Evolutionary conservation across 148 eudicot genomes (phyloP).

Genomic region (Diospyros lotus): DNA sequence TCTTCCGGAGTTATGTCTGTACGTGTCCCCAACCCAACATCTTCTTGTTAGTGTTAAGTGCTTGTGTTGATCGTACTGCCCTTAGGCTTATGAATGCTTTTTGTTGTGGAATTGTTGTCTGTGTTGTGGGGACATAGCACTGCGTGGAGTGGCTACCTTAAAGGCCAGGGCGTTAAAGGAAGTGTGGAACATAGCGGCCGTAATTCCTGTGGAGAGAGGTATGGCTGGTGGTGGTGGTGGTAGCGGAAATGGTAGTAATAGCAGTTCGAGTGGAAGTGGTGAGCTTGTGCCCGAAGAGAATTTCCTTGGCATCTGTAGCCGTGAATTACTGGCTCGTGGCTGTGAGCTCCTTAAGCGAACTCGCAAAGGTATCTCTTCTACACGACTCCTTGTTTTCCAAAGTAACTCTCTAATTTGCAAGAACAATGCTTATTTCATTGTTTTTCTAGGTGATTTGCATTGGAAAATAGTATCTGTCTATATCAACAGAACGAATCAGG

Average conservation of each 20-base stretch:
- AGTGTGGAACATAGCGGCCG: slow-evolving; percentile 89
- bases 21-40: too few species aligned
- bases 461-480: slow-evolving; percentile 97
- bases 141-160: slow-evolving; percentile 87
- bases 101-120: background rate
- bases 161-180: slow-evolving; percentile 94
- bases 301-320: slow-evolving; percentile 71
- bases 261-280: slow-evolving; percentile 68
- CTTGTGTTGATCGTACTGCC: background rate
- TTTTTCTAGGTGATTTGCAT: slow-evolving; percentile 81
- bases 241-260: slow-evolving; percentile 21
- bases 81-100: background rate
- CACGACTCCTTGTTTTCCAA: background rate
- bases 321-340: slow-evolving; percentile 77
- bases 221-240: slow-evolving; percentile 24
- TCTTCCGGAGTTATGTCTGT: too few species aligned
- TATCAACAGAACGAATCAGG: slow-evolving; percentile 70
- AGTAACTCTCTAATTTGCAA: background rate
- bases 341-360: slow-evolving; percentile 84
- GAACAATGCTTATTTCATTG: slow-evolving; percentile 2
- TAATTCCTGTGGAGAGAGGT: slow-evolving; percentile 77
- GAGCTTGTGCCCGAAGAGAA: slow-evolving; percentile 77
- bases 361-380: slow-evolving; percentile 49
- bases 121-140: slow-evolving; percentile 36
- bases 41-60: too few species aligned